Conservation (phyloP, 2,329 filamentous ascomycete species). For the Hortaea werneckii region DNA sequence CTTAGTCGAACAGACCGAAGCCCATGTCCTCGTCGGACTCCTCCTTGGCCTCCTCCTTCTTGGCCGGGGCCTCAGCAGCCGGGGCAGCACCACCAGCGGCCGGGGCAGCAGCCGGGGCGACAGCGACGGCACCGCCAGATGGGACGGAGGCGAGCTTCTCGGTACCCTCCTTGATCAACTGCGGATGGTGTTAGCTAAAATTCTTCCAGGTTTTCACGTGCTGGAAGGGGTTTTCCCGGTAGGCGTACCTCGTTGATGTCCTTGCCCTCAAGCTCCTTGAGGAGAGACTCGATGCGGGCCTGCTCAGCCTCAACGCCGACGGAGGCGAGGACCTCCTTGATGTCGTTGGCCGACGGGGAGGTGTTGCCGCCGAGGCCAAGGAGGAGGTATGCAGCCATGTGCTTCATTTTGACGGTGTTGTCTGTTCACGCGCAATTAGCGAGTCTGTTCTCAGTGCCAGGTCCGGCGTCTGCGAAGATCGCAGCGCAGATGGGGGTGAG, state of each 20-base stretch:
- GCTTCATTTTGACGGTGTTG: slow-evolving; percentile 74
- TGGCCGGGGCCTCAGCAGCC: slow-evolving; percentile 52
- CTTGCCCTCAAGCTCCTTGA: slow-evolving; percentile 87
- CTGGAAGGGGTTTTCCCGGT: slow-evolving; percentile 4
- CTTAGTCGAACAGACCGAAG: slow-evolving; percentile 59
- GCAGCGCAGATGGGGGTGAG: slow-evolving; percentile 1
- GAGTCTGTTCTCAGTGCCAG: slow-evolving; percentile 4
- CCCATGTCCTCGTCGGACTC: slow-evolving; percentile 72
- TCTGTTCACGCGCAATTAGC: slow-evolving; percentile 6
- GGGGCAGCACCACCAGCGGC: slow-evolving; percentile 60
- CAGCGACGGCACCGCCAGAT: slow-evolving; percentile 68
- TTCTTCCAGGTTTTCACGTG: slow-evolving; percentile 5
- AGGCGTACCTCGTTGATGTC: slow-evolving; percentile 75
- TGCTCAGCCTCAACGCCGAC: slow-evolving; percentile 91
- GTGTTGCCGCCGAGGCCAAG: slow-evolving; percentile 87
- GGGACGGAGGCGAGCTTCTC: slow-evolving; percentile 96
- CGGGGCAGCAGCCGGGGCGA: slow-evolving; percentile 52
- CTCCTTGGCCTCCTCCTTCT: slow-evolving; percentile 69
- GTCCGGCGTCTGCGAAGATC: not conserved
- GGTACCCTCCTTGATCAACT: slow-evolving; percentile 87
- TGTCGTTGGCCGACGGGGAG: slow-evolving; percentile 72
- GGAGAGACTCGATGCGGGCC: slow-evolving; percentile 75
- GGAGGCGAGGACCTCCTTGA: slow-evolving; percentile 81
- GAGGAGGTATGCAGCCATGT: slow-evolving; percentile 98
- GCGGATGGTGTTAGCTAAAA: slow-evolving; percentile 9